Conservation (phyloP, 2,329 filamentous ascomycete genomes). For the Trichophyton rubrum region DNA sequence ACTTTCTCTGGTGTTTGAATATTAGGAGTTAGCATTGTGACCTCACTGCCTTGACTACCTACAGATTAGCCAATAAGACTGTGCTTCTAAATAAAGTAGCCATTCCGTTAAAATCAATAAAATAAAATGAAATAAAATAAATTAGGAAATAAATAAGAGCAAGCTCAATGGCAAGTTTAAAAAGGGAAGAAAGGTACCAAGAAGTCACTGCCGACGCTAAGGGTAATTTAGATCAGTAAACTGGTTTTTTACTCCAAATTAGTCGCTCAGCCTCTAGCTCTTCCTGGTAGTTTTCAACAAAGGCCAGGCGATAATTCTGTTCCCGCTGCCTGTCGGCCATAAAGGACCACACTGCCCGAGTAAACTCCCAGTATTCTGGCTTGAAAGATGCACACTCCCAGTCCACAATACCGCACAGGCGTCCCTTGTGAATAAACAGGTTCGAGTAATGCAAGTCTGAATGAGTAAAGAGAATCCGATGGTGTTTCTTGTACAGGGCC, state of each 20-base stretch:
- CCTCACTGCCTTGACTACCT: too few species aligned
- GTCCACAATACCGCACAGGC: constrained; percentile 10
- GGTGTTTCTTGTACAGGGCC: constrained; percentile 6
- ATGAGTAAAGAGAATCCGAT: constrained; percentile 11
- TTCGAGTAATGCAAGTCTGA: constrained; percentile 12
- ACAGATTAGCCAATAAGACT: too few species aligned
- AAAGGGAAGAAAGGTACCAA: neutral
- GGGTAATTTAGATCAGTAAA: neutral
- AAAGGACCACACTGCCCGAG: constrained; percentile 7
- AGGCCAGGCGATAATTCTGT: constrained; percentile 5
- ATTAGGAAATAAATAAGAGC: neutral
- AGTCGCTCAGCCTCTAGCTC: constrained; percentile 8
- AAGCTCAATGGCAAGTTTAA: neutral
- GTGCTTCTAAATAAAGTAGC: too few species aligned
- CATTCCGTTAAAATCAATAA: too few species aligned
- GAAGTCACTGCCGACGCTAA: too few species aligned
- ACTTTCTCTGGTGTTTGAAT: too few species aligned
- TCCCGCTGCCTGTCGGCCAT: neutral
- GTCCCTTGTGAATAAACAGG: constrained; percentile 7
- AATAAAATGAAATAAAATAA: too few species aligned
- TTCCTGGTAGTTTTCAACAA: constrained; percentile 9
- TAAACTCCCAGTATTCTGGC: constrained; percentile 14
- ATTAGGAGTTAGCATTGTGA: too few species aligned
- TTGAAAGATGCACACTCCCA: constrained; percentile 12
- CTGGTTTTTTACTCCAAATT: constrained; percentile 4